Evolutionary conservation across 169 alveolate species (phyloP), one percentile per base, ranked within the genome.

Genomic region (Cryptosporidium tyzzeri): DNA sequence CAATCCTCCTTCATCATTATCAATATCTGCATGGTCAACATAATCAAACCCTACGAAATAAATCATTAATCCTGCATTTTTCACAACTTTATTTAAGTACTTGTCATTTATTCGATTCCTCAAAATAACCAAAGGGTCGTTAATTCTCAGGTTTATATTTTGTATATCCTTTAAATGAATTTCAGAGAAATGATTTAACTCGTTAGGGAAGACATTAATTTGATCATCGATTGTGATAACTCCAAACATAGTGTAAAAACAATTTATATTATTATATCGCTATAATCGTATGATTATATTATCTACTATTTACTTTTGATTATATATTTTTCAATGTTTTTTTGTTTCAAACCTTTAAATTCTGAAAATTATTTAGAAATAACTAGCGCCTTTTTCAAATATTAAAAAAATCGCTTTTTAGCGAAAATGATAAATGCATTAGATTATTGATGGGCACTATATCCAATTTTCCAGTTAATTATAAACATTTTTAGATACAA

Each of bases 21-120:
- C 89, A 2, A 80, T 80, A 4, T 62, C 89, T 21, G 89, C 89
- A 80, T 80, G 74, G 7, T 29, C 89, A 48, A 80, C 68, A 12
- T 39, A 8, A 10, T 80, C 89, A 41, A 80, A 80, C 4, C 75
- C 89, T 3, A 80, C 45, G 23, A 80, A 65, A 39, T 51, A 33
- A 12, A 67, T 39, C 45, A 80, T 65, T 29, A 80, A 80, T 16
- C 89, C 89, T 3, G 68, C 89, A 80, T 80, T 80, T 26, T 80
- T 80, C 3, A 80, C 69, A 4, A 80, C 65, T 31, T 48, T 80
- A 31, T 80, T 80, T 18, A 80, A 31, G 18, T 80, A 80, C 35
- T 80, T 80, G 2, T 80, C 89, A 65, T 41, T 62, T 39, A 80
- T 65, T 80, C 89, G 61, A 10, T 80, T 65, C 33, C 68, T 80